A percentile compares a stretch with the other conserved stretches of the same genome.
These are phyloP conservation scores for Cryphonectria nitschkei DNA, from an alignment of 2,329 filamentous ascomycete species.

Conservation along the genomic window DNA sequence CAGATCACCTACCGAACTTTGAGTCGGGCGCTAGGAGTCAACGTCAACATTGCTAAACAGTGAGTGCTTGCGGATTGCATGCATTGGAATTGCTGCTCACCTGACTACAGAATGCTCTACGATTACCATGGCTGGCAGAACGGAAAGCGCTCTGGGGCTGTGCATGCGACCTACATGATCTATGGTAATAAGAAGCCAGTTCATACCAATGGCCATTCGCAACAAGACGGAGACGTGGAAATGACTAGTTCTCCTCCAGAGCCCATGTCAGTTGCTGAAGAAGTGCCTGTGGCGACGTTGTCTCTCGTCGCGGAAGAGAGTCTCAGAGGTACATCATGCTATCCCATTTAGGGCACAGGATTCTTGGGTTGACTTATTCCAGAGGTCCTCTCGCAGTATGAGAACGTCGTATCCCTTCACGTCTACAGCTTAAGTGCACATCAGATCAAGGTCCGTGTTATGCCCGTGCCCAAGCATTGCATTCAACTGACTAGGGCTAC, in stretches of 20 bases:
- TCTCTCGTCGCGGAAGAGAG: conserved; percentile 73
- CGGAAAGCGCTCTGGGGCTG: conserved; percentile 68
- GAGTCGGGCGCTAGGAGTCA: conserved; percentile 79
- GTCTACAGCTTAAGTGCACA: conserved; percentile 82
- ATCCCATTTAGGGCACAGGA: neutral
- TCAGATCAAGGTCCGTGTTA: conserved; percentile 60
- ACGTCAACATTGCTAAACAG: conserved; percentile 90
- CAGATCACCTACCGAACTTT: conserved; percentile 87
- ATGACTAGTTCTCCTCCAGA: conserved; percentile 70
- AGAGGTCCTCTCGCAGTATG: conserved; percentile 71
- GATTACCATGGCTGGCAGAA: conserved; percentile 84
- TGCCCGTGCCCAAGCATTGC: neutral
- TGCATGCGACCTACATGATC: conserved; percentile 93
- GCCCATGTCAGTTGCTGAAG: conserved; percentile 52
- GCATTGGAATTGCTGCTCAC: neutral
- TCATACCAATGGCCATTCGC: conserved; percentile 33
- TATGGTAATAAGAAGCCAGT: conserved; percentile 65
- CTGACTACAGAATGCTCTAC: conserved; percentile 71
- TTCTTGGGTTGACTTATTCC: conserved; percentile 30
- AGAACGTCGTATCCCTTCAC: conserved; percentile 77
- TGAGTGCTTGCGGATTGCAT: conserved; percentile 45
- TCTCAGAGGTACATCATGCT: conserved; percentile 59
- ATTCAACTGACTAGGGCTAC: conserved; percentile 13
- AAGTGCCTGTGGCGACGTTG: conserved; percentile 60
- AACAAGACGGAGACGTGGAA: conserved; percentile 67